Percentiles rank a stretch among this genome's conserved stretches.
Evolutionary conservation across 176 grass and related monocot genomes (phyloP).

Genomic region (Oropetium thomaeum): DNA sequence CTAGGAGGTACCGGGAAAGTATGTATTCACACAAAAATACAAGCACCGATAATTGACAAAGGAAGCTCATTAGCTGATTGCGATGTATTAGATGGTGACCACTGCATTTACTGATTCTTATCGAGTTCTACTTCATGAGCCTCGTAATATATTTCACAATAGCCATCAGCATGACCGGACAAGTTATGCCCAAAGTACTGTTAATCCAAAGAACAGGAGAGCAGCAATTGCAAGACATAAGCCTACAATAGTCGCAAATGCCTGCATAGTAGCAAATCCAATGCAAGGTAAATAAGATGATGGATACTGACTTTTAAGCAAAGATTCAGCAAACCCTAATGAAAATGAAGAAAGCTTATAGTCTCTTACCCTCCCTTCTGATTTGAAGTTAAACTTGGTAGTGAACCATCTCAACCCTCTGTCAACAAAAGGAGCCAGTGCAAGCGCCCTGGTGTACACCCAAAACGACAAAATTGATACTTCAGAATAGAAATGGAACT

Average conservation of each 20-base stretch:
- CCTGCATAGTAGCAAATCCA: conserved; percentile 45
- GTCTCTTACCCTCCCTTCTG: conserved; percentile 66
- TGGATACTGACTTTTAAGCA: neutral
- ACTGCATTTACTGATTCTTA: neutral
- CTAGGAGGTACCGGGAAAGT: neutral
- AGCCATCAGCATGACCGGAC: neutral
- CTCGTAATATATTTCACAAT: neutral
- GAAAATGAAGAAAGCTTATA: neutral
- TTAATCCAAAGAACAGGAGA: conserved; percentile 67
- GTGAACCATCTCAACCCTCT: conserved; percentile 92
- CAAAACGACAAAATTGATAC: conserved; percentile 9
- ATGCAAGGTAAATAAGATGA: conserved; percentile 6
- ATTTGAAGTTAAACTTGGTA: conserved; percentile 75
- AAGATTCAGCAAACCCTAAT: conserved; percentile 25
- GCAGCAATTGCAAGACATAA: conserved; percentile 66
- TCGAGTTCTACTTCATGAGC: neutral
- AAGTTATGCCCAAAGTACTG: conserved; percentile 76
- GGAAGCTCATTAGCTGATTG: neutral
- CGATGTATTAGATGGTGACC: neutral
- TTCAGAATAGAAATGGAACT: neutral
- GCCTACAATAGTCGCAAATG: conserved; percentile 65
- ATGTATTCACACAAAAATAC: neutral
- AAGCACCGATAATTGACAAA: neutral
- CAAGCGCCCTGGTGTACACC: conserved; percentile 57
- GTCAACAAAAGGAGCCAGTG: conserved; percentile 85